A percentile compares a stretch with the other conserved stretches of the same genome.
Conservation (phyloP, 257 asterid species). For the Thymus mandschuricus region DNA sequence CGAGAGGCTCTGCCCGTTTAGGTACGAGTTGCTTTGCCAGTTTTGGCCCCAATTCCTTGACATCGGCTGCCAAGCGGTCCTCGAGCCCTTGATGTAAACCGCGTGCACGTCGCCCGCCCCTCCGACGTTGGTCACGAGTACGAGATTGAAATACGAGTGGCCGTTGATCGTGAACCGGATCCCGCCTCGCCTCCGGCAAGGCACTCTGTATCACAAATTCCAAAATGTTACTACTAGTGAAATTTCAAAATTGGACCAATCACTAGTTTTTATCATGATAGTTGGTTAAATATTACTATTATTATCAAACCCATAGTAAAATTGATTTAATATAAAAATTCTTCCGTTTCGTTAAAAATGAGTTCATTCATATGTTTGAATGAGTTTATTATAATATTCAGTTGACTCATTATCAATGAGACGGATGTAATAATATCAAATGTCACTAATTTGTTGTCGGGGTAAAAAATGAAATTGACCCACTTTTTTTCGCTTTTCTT, state of each 20-base stretch:
- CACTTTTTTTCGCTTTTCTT: too few relatives aligned
- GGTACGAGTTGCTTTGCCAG: conserved; percentile 89
- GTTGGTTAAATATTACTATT: not conserved
- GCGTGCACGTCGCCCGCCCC: conserved; percentile 88
- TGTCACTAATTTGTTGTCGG: too few relatives aligned
- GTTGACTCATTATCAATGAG: too few relatives aligned
- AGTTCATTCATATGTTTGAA: too few relatives aligned
- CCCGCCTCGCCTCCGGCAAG: conserved; percentile 92
- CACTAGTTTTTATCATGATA: not conserved
- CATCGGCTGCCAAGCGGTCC: conserved; percentile 85
- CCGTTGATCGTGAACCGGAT: conserved; percentile 86
- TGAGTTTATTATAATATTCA: too few relatives aligned
- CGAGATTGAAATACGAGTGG: conserved; percentile 85
- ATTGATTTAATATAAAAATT: too few relatives aligned
- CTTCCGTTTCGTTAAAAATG: not conserved
- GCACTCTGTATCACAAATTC: conserved; percentile 48
- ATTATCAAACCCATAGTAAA: too few relatives aligned
- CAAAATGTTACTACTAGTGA: too few relatives aligned
- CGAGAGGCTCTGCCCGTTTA: conserved; percentile 85
- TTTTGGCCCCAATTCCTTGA: conserved; percentile 98
- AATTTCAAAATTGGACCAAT: not conserved
- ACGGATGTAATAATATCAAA: too few relatives aligned
- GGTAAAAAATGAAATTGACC: not conserved
- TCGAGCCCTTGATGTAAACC: conserved; percentile 80
- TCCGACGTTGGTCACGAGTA: conserved; percentile 81